Evolutionary conservation across 176 grass and related monocot species (phyloP).

Genomic region (Microstegium vimineum): DNA sequence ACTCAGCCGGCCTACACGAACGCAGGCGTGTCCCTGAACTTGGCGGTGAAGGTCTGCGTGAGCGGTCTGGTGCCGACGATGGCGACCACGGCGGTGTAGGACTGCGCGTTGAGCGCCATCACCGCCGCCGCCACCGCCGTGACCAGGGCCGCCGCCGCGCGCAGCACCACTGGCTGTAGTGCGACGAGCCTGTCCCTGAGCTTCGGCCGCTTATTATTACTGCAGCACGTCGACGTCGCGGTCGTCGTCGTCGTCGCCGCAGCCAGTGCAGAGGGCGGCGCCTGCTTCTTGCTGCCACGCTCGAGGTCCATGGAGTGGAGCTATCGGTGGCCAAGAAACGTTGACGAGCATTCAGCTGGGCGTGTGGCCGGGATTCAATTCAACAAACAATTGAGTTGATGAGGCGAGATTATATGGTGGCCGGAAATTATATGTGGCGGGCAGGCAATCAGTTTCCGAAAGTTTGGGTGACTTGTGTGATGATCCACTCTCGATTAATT

Average conservation of each 20-base stretch:
- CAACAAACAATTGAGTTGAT: neutral
- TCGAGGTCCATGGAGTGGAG: constrained; percentile 48
- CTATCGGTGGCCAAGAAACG: neutral
- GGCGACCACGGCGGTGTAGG: constrained; percentile 50
- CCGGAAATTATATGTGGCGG: neutral
- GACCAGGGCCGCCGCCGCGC: constrained; percentile 30
- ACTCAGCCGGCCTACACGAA: constrained; percentile 81
- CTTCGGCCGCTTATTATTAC: neutral
- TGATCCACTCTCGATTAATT: neutral
- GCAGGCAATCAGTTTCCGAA: neutral
- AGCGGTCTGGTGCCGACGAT: constrained; percentile 62
- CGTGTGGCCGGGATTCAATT: neutral
- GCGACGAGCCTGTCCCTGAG: constrained; percentile 32
- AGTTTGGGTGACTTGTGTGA: constrained; percentile 26
- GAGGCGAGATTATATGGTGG: neutral
- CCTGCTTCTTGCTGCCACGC: constrained; percentile 28
- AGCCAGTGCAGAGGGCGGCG: neutral
- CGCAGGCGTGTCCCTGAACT: constrained; percentile 64
- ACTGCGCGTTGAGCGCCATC: constrained; percentile 74
- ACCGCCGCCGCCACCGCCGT: constrained; percentile 44
- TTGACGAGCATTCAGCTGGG: neutral
- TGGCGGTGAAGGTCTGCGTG: constrained; percentile 52
- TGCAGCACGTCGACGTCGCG: neutral
- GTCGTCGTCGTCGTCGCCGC: neutral
- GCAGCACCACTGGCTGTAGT: constrained; percentile 33